Evolutionary conservation across 805 yeast genomes (phyloP), one percentile per base, ranked within the genome.

Genomic region (Yarrowia sp.): DNA sequence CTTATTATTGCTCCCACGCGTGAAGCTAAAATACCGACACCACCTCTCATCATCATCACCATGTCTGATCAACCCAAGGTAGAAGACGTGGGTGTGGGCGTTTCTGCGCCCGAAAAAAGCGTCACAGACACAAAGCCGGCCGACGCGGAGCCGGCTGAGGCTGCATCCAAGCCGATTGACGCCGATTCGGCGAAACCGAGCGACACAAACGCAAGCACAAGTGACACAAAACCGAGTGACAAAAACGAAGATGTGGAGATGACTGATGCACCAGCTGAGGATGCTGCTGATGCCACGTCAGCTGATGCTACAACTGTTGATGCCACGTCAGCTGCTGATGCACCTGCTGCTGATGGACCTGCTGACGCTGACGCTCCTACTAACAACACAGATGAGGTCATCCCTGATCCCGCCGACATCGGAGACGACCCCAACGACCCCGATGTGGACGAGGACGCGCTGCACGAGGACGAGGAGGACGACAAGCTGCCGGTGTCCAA

Each of bases 381-480:
- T 15, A 20, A 20, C 19, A 13, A 24, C 19, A 9, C 43, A 7
- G 43, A 39, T 13, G n/a, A 13, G 8, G 43, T 14, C 17, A 14
- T 30, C 19, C 14, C n/a, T n/a, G n/a, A 47, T 36, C 38, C 53
- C 3, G 53, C 38, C 0, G 76, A 72, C n/a, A 72, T 70, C 9
- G 74, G 67, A 1, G 76, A 67, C 17, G 70, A 68, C 39, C 67
- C 64, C 42, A 68, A 64, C 14, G 71, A 68, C 24, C 73, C 72
- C 8, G 74, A 69, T 17, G 69, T 44, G 52, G 69, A 68, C 39
- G 64, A 46, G 14, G 69, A 47, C 10, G 76, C 72, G 7, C 36
- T 55, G 44, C 77, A 71, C 34, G 78, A 71, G 33, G 78, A 71
- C 58, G 55, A 52, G 36, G 44, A 20, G n/a, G 20, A 67, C 65